Conservation (phyloP, 129 eudicot species). For the Chrysanthemum lavandulifolium region DNA sequence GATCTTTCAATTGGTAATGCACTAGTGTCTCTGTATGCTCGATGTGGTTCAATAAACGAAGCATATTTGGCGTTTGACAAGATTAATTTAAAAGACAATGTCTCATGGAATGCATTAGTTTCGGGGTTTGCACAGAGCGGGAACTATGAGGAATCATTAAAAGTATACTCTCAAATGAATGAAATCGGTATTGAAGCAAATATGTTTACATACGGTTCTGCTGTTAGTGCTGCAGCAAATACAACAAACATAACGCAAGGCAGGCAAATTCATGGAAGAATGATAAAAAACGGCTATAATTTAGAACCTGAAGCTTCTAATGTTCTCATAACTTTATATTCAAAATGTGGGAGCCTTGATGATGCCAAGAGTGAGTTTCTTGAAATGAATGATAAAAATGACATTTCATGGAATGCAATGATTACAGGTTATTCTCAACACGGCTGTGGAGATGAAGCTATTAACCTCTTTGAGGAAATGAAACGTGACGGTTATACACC, state of each 20-base stretch:
- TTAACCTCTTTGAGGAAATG: conserved; percentile 82
- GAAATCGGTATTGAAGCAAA: conserved; percentile 56
- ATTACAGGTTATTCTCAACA: conserved; percentile 97
- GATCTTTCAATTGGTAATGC: conserved; percentile 92
- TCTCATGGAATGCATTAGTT: conserved; percentile 90
- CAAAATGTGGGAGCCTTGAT: conserved; percentile 82
- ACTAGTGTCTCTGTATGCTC: conserved; percentile 77
- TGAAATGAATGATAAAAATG: conserved; percentile 62
- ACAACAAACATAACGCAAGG: conserved; percentile 75
- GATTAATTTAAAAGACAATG: conserved; percentile 54
- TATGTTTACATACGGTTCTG: conserved; percentile 79
- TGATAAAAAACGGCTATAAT: conserved; percentile 63
- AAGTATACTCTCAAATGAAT: conserved; percentile 69
- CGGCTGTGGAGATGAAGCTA: conserved; percentile 74
- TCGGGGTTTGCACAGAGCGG: conserved; percentile 93
- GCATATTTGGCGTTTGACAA: conserved; percentile 73
- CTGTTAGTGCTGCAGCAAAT: conserved; percentile 91
- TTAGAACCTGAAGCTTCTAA: conserved; percentile 84
- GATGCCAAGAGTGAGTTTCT: conserved; percentile 70
- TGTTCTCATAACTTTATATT: conserved; percentile 72
- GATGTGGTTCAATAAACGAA: conserved; percentile 75
- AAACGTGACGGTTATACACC: conserved; percentile 48
- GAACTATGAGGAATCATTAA: conserved; percentile 65
- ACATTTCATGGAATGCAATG: conserved; percentile 96
- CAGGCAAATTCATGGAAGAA: conserved; percentile 71